These are phyloP conservation scores for Psidium friedrichsthalianum DNA, from an alignment of 345 rosid genomes.

Conservation along the genomic window DNA sequence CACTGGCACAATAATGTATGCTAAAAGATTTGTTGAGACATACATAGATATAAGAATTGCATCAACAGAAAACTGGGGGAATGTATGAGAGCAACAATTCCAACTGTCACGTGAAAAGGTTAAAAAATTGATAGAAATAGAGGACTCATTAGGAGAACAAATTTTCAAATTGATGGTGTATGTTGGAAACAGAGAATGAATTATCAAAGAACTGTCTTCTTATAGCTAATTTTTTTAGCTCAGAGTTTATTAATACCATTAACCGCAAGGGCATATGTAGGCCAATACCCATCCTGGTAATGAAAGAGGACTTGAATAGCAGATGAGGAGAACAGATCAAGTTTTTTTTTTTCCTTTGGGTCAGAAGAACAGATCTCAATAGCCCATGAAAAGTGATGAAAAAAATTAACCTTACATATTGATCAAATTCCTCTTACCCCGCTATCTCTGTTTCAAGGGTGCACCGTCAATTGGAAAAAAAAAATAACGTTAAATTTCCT, in stretches of 20 bases:
- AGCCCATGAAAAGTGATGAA: background rate
- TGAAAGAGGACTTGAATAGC: too few species aligned
- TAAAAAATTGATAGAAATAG: fast-evolving
- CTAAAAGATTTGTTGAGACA: background rate
- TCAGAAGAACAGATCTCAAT: too few species aligned
- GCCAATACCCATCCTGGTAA: too few species aligned
- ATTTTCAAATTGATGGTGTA: background rate
- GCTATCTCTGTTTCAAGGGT: background rate
- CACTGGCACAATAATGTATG: background rate
- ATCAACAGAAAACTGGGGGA: background rate
- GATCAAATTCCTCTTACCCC: background rate
- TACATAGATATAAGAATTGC: background rate
- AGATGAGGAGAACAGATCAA: too few species aligned
- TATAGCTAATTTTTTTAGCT: too few species aligned
- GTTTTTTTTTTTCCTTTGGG: too few species aligned
- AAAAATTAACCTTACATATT: too few species aligned
- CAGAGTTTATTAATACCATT: too few species aligned
- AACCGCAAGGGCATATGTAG: too few species aligned
- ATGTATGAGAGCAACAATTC: background rate
- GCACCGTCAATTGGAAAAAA: too few species aligned
- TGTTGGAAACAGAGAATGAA: background rate
- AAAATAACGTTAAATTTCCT: too few species aligned
- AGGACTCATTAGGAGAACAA: background rate
- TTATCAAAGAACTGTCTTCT: too few species aligned
- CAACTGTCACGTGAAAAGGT: background rate